Evolutionary conservation across 169 alveolate genomes (phyloP).

Genomic region (Plasmodium malariae): DNA sequence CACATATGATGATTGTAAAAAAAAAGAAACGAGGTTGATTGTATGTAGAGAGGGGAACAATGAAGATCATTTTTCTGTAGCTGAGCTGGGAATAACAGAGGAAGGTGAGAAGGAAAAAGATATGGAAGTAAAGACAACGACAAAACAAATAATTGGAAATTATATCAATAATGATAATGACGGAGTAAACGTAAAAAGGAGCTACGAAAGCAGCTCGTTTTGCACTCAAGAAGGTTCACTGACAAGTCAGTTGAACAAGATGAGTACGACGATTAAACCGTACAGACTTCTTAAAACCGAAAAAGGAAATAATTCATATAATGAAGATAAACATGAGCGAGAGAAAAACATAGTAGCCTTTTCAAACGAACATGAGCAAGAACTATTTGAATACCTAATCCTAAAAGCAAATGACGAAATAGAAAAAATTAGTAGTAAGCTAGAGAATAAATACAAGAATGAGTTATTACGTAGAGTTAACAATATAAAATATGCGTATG

Average conservation of each 20-base stretch:
- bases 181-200: no score
- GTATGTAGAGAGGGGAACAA: background rate
- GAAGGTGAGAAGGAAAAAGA: no score
- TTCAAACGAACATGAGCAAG: constrained; percentile 41
- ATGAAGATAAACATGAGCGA: background rate
- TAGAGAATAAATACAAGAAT: constrained; percentile 23
- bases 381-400: constrained; percentile 42
- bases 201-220: no score
- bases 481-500: constrained; percentile 18
- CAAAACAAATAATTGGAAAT: no score
- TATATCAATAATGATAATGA: no score
- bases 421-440: constrained; percentile 21
- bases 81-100: no score
- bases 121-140: no score
- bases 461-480: constrained; percentile 3
- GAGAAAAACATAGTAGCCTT: constrained; percentile 1
- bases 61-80: background rate
- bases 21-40: constrained; percentile 3
- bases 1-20: no score
- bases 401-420: constrained; percentile 46
- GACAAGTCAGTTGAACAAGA: no score
- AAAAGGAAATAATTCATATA: background rate
- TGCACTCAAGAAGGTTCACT: no score
- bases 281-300: background rate
- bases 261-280: no score